Base-by-base conservation (phyloP, 371 early-diverging fungal species). In the Apophysomyces variabilis region DNA sequence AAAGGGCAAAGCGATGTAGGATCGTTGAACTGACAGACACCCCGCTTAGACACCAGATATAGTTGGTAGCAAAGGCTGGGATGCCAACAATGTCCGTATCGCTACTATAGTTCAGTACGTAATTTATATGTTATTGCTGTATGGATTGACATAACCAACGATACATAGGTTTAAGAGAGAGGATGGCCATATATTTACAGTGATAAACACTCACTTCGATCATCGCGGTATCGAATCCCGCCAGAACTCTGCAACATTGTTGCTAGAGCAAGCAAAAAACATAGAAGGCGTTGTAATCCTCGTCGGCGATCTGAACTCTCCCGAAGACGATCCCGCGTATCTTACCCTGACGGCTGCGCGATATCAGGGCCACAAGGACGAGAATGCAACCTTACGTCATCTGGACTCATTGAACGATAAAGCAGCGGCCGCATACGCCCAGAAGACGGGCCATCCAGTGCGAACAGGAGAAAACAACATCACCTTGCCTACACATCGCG, bases 251-350 rank as follows among this genome's bases (percentile, higher is more conserved):
- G 71, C 79, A 8, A 21, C 60, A 14, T 36, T 71, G 38, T 57
- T 71, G 12, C 61, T 71, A 26, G 59, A 71, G 12, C 65, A 38
- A 21, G 61, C 47, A 7, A 61, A 50, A 41, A 14, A 46, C 16
- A 21, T 61, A 3, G 18, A 13, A 1, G 46, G 61, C 3, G 5
- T 61, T 11, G 66, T 72, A 0, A 61, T 82, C 14, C 47, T 79
- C 18, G 58, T 82, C 47, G 83, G 83, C 13, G 83, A 82, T 39
- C 39, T 82, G 12, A 82, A 82, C 41, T 76, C 80, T 0, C 69
- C 78, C 3, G 76, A 79, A 56, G 47, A 59, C 0, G 78, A 79
- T 57, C 71, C 75, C 5, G 80, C 78, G 7, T 82, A 79, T 57
- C 46, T 64, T 7, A 67, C 54, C 1, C 66, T 82, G 65, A 79